Conservation (phyloP, 768 basidiomycete genomes). For the Lactarius quietus region DNA sequence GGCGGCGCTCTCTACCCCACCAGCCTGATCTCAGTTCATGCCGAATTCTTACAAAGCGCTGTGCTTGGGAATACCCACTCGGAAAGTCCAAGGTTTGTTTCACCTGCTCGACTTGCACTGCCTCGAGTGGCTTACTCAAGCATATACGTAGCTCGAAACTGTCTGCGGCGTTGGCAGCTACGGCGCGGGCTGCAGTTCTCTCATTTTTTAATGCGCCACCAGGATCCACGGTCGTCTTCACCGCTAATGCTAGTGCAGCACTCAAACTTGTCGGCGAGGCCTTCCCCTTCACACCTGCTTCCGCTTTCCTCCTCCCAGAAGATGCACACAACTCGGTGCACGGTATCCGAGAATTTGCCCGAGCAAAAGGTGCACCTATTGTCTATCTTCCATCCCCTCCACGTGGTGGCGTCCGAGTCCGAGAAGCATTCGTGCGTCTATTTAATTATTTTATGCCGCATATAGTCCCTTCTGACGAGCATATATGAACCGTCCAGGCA, state of each 20-base stretch:
- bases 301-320: slow-evolving; percentile 60
- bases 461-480: slow-evolving; percentile 9
- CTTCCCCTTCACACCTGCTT: slow-evolving; percentile 61
- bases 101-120: neutral
- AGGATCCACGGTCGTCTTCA: slow-evolving; percentile 80
- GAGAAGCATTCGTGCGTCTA: slow-evolving; percentile 53
- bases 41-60: slow-evolving; percentile 59
- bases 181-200: slow-evolving; percentile 70
- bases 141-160: slow-evolving; percentile 54
- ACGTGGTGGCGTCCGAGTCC: slow-evolving; percentile 59
- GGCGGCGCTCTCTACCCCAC: slow-evolving; percentile 80
- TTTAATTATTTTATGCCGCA: neutral
- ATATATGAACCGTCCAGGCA: slow-evolving; percentile 38
- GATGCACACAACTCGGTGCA: slow-evolving; percentile 87
- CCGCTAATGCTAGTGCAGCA: slow-evolving; percentile 73
- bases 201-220: slow-evolving; percentile 73
- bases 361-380: slow-evolving; percentile 49
- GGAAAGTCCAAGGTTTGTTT: slow-evolving; percentile 64
- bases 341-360: slow-evolving; percentile 73
- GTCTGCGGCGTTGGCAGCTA: slow-evolving; percentile 59
- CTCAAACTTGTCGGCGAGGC: slow-evolving; percentile 81
- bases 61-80: slow-evolving; percentile 86
- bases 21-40: slow-evolving; percentile 66
- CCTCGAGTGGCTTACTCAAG: neutral
- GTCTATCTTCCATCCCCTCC: slow-evolving; percentile 62